Evolutionary conservation across 2,329 filamentous ascomycete species (phyloP).

Genomic region (Trichocomaceae sp.): DNA sequence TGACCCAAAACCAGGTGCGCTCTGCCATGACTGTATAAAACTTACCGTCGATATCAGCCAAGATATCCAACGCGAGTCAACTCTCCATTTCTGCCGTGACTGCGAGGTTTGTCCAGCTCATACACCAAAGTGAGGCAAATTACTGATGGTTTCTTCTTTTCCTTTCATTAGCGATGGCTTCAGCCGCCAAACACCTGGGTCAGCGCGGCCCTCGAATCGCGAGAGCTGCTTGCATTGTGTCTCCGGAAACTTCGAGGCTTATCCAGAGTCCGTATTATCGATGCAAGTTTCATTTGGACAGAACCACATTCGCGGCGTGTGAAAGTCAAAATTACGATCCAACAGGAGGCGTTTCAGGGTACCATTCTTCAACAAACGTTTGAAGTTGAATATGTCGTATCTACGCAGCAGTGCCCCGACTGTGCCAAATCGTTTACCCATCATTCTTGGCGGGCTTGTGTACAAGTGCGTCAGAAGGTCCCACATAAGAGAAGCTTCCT

Average conservation of each 20-base stretch:
- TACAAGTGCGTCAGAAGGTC: slow-evolving; percentile 96
- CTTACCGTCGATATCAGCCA: slow-evolving; percentile 87
- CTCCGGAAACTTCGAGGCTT: slow-evolving; percentile 80
- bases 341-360: slow-evolving; percentile 60
- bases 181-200: slow-evolving; percentile 83
- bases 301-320: slow-evolving; percentile 90
- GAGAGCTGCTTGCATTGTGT: slow-evolving; percentile 87
- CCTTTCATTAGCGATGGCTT: slow-evolving; percentile 61
- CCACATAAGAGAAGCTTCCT: slow-evolving; percentile 84
- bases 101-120: slow-evolving; percentile 55
- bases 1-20: slow-evolving; percentile 66
- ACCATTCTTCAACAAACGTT: slow-evolving; percentile 84
- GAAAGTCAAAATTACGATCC: slow-evolving; percentile 92
- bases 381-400: slow-evolving; percentile 86
- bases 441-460: slow-evolving; percentile 82
- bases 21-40: slow-evolving; percentile 95
- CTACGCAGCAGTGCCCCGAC: slow-evolving; percentile 89
- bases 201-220: slow-evolving; percentile 74
- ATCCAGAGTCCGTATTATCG: slow-evolving; percentile 86
- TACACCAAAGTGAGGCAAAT: neutral
- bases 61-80: slow-evolving; percentile 84
- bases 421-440: slow-evolving; percentile 94
- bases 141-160: neutral
- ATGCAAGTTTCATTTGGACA: slow-evolving; percentile 96
- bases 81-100: slow-evolving; percentile 84